Evolutionary conservation across 352 stramenopile species (phyloP), one percentile per base, ranked within the genome.

Genomic region (Globisporangium takayamanum): DNA sequence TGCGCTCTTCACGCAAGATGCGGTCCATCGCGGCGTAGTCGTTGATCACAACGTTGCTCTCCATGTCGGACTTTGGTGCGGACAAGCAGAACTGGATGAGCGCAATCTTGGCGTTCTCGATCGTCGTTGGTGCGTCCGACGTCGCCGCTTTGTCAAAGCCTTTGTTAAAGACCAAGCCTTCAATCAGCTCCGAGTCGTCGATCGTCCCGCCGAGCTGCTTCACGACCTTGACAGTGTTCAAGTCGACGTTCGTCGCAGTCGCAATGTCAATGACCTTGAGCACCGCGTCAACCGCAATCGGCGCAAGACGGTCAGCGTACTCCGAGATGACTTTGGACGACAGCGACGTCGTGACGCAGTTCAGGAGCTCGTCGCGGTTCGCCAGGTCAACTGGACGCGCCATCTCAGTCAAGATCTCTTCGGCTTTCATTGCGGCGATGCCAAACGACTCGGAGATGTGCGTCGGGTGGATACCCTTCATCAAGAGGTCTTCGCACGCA

Each of bases 31-130:
- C 94, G 37, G 95, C 95, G 78, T 99, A 99, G 76, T 99, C 97
- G 60, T 92, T 98, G 55, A 99, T 98, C 39, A 99, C 96, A n/a
- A 99, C 97, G 69, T 98, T 99, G 81, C 98, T 99, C 75, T 99
- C 97, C 91, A 99, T 99, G 77, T 99, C 97, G 14, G 97, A 98
- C 83, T 99, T 99, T 37, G 97, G 97, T 30, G 97, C 97, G 44
- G 92, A 98, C 7, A 99, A 82, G 67, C 96, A 99, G 73, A 99
- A 99, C 78, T 99, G 97, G 74, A 99, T 98, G n/a, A 99, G 78
- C 26, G 94, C 97, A 70, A 99, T 97, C 77, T 99, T 99, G 66
- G 97, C 97, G 74, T 99, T 98, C 65, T 98, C 86, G 62, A 99
- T 94, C n/a, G 61, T 89, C 26, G 72, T 73, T 6, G 80, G 65